Conservation (phyloP, 2,329 filamentous ascomycete species). For the Aspergillus pseudotamarii region DNA sequence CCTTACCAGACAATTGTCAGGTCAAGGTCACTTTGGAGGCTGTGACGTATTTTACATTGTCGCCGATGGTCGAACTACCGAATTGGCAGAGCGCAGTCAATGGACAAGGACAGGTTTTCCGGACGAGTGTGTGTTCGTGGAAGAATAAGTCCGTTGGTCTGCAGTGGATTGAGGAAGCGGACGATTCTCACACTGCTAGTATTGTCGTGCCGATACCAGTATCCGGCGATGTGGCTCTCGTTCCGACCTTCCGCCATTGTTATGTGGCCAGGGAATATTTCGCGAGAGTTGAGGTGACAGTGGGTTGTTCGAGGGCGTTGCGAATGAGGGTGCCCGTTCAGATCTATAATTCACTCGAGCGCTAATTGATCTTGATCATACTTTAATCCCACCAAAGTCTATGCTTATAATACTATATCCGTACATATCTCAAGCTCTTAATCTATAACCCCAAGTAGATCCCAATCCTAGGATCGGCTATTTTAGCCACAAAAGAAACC, state of each 20-base stretch:
- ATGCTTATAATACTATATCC: neutral
- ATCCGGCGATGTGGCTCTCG: neutral
- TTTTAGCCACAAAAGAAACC: too few species aligned
- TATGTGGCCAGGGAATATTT: slow-evolving; percentile 2
- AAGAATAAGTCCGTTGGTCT: neutral
- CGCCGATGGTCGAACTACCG: neutral
- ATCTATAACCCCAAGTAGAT: too few species aligned
- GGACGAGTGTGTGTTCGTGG: neutral
- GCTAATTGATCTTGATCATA: neutral
- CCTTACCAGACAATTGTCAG: neutral
- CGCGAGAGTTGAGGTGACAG: neutral
- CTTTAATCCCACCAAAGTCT: neutral
- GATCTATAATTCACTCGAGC: neutral
- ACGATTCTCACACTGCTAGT: neutral
- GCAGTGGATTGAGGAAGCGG: neutral
- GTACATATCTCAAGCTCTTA: neutral
- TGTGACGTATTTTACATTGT: neutral
- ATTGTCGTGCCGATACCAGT: neutral
- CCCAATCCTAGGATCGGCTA: too few species aligned
- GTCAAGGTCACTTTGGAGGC: neutral
- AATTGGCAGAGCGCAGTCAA: neutral
- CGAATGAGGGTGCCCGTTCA: neutral
- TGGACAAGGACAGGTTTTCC: neutral
- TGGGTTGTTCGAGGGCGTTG: neutral
- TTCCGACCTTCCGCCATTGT: slow-evolving; percentile 1